A percentile compares a stretch with the other conserved stretches of the same genome.
These are phyloP conservation scores for Didymella pinodella DNA, from an alignment of 2,329 filamentous ascomycete species.

Conservation along the genomic window DNA sequence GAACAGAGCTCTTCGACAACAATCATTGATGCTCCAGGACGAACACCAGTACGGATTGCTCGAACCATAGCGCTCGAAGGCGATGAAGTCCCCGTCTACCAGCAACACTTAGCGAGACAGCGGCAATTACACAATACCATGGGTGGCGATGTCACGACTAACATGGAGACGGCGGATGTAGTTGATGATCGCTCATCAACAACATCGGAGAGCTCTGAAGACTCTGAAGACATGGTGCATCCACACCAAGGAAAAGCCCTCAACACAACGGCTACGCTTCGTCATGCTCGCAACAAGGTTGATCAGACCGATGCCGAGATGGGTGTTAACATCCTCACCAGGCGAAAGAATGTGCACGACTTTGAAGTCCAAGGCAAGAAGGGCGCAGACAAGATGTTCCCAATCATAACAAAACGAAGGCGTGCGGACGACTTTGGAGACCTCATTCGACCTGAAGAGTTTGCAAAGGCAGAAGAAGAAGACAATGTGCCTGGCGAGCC, in stretches of 20 bases:
- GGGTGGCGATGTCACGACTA: constrained; percentile 68
- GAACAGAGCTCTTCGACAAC: constrained; percentile 54
- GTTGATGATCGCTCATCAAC: constrained; percentile 87
- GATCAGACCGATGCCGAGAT: constrained; percentile 88
- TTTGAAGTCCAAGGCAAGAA: constrained; percentile 92
- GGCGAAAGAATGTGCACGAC: constrained; percentile 89
- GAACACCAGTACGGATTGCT: constrained; percentile 39
- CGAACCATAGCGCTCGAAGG: constrained; percentile 73
- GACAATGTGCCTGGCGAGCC: constrained; percentile 76
- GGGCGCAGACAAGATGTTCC: constrained; percentile 91
- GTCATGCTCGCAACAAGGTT: constrained; percentile 79
- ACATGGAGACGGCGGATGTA: constrained; percentile 74
- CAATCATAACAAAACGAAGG: constrained; percentile 79
- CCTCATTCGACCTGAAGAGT: constrained; percentile 91
- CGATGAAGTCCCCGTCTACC: constrained; percentile 81
- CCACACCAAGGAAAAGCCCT: constrained; percentile 92
- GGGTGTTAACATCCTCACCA: constrained; percentile 87
- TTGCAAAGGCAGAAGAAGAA: constrained; percentile 88
- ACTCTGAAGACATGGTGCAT: constrained; percentile 70
- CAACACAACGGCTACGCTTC: constrained; percentile 85
- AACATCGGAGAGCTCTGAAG: constrained; percentile 84
- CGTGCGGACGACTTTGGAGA: constrained; percentile 93
- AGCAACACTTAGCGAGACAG: constrained; percentile 90
- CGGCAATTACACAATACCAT: constrained; percentile 84
- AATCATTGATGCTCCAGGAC: constrained; percentile 71